A percentile compares a stretch with the other conserved stretches of the same genome.
Conservation (phyloP, 257 asterid genomes). For the Forsythia suspensa region DNA sequence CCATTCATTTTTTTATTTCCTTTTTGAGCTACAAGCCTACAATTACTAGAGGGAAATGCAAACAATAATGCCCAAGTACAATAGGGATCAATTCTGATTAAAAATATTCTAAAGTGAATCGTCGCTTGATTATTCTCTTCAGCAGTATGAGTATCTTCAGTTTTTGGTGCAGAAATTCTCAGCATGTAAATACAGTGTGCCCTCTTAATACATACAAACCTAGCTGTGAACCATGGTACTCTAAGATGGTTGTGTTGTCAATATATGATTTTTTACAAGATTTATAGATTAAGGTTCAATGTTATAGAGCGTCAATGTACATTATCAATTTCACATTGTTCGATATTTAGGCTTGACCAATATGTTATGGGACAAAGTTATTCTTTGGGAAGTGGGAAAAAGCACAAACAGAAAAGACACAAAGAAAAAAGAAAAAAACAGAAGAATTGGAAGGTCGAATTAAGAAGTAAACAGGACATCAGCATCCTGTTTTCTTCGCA, state of each 20-base stretch:
- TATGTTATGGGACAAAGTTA: neutral
- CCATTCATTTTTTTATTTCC: too few species aligned
- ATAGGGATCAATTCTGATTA: neutral
- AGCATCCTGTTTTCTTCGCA: neutral
- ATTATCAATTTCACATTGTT: neutral
- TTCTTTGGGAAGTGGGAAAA: neutral
- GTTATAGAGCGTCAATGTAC: neutral
- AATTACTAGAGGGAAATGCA: neutral
- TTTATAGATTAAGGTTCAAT: neutral
- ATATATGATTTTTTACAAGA: neutral
- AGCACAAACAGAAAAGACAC: neutral
- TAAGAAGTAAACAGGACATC: conserved; percentile 16
- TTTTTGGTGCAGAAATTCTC: neutral
- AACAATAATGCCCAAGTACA: neutral
- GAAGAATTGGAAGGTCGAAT: neutral
- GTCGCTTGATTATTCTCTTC: neutral
- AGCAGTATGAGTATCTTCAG: neutral
- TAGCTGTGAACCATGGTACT: neutral
- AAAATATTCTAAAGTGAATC: neutral
- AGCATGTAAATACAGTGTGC: neutral
- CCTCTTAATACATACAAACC: neutral
- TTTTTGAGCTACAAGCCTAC: neutral
- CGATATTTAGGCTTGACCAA: neutral
- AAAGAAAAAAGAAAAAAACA: neutral
- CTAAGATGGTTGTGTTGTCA: neutral